These are phyloP conservation scores for Stropharia rugosoannulata DNA, from an alignment of 768 basidiomycete genomes.

Conservation along the genomic window DNA sequence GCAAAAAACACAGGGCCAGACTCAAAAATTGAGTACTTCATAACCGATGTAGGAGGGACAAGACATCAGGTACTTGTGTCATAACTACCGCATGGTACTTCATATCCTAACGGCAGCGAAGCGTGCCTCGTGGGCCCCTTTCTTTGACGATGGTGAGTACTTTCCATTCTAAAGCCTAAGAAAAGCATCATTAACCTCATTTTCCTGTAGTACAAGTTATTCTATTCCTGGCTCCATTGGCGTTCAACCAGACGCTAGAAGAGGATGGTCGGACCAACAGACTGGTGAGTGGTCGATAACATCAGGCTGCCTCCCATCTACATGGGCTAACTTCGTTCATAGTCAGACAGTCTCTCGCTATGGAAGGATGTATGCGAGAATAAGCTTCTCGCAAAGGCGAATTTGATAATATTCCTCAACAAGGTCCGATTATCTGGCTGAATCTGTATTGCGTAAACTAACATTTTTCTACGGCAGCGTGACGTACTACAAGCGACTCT, in stretches of 20 bases:
- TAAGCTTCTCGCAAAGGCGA: conserved; percentile 55
- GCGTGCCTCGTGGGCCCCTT: conserved; percentile 72
- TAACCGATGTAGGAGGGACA: conserved; percentile 70
- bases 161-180: neutral
- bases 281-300: conserved; percentile 36
- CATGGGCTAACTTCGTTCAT: neutral
- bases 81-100: neutral
- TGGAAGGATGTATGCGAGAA: conserved; percentile 74
- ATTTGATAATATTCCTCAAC: conserved; percentile 76
- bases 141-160: conserved; percentile 64
- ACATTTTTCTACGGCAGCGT: conserved; percentile 20
- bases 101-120: conserved; percentile 14
- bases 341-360: conserved; percentile 74
- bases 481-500: conserved; percentile 61
- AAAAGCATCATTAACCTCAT: neutral
- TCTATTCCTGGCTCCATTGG: conserved; percentile 78
- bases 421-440: conserved; percentile 41
- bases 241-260: conserved; percentile 72
- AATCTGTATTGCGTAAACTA: neutral
- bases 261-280: conserved; percentile 68
- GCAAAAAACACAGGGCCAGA: conserved; percentile 23
- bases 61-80: conserved; percentile 41
- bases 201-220: conserved; percentile 61
- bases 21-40: conserved; percentile 57
- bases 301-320: neutral